These are phyloP conservation scores for Endocalyx cinctus DNA, from an alignment of 2,329 filamentous ascomycete genomes.

Conservation along the genomic window DNA sequence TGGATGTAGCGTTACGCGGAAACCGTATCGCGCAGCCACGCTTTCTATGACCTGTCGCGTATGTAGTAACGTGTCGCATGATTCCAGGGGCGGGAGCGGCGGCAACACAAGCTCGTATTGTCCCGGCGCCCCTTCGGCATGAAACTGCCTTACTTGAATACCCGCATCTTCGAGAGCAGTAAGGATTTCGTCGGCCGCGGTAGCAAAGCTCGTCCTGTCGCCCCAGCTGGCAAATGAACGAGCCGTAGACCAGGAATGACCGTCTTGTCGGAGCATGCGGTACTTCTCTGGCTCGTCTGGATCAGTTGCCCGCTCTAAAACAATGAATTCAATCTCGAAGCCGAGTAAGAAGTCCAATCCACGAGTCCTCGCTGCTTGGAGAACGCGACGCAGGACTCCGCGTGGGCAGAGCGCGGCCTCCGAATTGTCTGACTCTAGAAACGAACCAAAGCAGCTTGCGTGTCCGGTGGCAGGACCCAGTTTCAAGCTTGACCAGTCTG, in stretches of 20 bases:
- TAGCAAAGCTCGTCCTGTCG: slow-evolving; percentile 35
- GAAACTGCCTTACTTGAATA: slow-evolving; percentile 67
- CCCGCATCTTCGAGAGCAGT: slow-evolving; percentile 54
- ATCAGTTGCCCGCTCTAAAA: slow-evolving; percentile 49
- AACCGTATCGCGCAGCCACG: slow-evolving; percentile 57
- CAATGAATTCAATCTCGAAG: slow-evolving; percentile 78
- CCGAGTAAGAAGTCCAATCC: slow-evolving; percentile 61
- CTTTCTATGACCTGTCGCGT: slow-evolving; percentile 64
- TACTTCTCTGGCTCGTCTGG: too few species aligned
- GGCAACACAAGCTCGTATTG: slow-evolving; percentile 77
- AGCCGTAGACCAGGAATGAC: slow-evolving; percentile 68
- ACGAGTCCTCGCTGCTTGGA: slow-evolving; percentile 46
- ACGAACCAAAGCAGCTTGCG: slow-evolving; percentile 63
- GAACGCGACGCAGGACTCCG: slow-evolving; percentile 51
- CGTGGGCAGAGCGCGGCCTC: slow-evolving; percentile 59
- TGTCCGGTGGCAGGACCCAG: slow-evolving; percentile 55
- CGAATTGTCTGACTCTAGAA: slow-evolving; percentile 52
- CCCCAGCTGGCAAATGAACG: slow-evolving; percentile 56
- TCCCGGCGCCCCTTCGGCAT: slow-evolving; percentile 67
- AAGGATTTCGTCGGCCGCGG: slow-evolving; percentile 62
- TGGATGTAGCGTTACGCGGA: slow-evolving; percentile 69
- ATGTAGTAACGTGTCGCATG: slow-evolving; percentile 68
- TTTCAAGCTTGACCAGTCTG: slow-evolving; percentile 60
- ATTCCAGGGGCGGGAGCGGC: slow-evolving; percentile 56
- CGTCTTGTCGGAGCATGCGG: slow-evolving; percentile 39